Evolutionary conservation across 2,329 filamentous ascomycete species (phyloP).

Genomic region (Ceratocystis destructans): DNA sequence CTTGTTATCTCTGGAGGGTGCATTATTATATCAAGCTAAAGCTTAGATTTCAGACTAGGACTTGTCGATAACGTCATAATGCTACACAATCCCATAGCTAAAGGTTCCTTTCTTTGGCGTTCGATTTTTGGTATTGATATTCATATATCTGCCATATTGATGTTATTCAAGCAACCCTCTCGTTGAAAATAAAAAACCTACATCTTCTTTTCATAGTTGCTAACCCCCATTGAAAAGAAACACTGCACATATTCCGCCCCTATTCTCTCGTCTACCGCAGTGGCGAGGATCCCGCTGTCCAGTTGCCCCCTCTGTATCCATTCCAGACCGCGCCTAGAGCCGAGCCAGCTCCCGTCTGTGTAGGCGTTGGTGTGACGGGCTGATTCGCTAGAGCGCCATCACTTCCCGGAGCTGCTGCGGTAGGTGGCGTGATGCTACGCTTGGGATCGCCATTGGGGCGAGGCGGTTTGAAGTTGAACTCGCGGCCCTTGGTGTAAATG

Average conservation of each 20-base stretch:
- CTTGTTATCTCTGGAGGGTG: background rate
- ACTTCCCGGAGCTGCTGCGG: background rate
- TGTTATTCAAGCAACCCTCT: background rate
- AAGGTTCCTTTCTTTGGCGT: background rate
- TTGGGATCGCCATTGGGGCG: slow-evolving; percentile 25
- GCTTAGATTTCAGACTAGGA: background rate
- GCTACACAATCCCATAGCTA: too few relatives aligned
- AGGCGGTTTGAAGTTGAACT: slow-evolving; percentile 39
- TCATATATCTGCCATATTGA: background rate
- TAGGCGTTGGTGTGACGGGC: slow-evolving; percentile 16
- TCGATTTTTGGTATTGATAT: background rate
- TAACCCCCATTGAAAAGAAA: background rate
- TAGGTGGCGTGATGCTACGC: slow-evolving; percentile 14
- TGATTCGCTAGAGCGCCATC: background rate
- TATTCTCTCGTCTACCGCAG: background rate
- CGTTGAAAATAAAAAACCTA: background rate
- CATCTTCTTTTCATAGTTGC: background rate
- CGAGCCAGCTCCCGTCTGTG: background rate
- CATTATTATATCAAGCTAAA: background rate
- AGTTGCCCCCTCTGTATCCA: slow-evolving; percentile 2
- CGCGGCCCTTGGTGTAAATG: slow-evolving; percentile 50
- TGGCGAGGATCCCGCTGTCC: slow-evolving; percentile 16
- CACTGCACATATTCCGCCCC: too few relatives aligned
- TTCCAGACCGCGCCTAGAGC: background rate
- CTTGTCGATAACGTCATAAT: too few relatives aligned